A percentile compares a stretch with the other conserved stretches of the same genome.
Evolutionary conservation across 2,329 filamentous ascomycete species (phyloP).

Genomic region (Amauroascus verrucosus): DNA sequence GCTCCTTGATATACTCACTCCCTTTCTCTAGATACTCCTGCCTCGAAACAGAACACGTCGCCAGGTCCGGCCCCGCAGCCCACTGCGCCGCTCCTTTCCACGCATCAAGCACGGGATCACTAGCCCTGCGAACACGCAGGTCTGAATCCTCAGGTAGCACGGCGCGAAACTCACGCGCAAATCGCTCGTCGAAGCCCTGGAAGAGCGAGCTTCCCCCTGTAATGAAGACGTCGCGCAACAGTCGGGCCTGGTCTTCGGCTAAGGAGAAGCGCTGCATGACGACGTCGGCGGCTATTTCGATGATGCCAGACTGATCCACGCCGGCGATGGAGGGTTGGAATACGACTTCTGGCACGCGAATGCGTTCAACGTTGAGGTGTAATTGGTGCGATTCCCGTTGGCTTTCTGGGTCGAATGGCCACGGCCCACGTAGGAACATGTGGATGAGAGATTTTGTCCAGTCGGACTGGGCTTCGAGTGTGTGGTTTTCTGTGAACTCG

Average conservation of each 20-base stretch:
- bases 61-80: constrained; percentile 52
- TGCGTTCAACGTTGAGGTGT: constrained; percentile 92
- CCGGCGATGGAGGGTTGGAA: constrained; percentile 90
- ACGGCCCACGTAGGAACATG: constrained; percentile 77
- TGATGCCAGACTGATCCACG: constrained; percentile 81
- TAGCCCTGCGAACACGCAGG: constrained; percentile 61
- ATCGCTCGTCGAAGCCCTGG: constrained; percentile 70
- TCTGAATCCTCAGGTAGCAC: constrained; percentile 59
- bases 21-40: constrained; percentile 90
- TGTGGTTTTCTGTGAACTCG: constrained; percentile 82
- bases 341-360: constrained; percentile 83
- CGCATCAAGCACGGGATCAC: constrained; percentile 70
- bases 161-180: constrained; percentile 61
- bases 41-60: constrained; percentile 57
- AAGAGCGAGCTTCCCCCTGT: constrained; percentile 91
- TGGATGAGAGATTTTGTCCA: constrained; percentile 91
- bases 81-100: constrained; percentile 89
- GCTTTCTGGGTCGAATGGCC: constrained; percentile 70
- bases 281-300: constrained; percentile 87
- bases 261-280: constrained; percentile 65
- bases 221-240: constrained; percentile 79
- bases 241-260: constrained; percentile 50
- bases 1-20: constrained; percentile 76
- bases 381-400: constrained; percentile 76
- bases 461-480: constrained; percentile 81